Evolutionary conservation across 164 flowering plant species (phyloP), one percentile per base, ranked within the genome.

Genomic region (Vitis cinerea): DNA sequence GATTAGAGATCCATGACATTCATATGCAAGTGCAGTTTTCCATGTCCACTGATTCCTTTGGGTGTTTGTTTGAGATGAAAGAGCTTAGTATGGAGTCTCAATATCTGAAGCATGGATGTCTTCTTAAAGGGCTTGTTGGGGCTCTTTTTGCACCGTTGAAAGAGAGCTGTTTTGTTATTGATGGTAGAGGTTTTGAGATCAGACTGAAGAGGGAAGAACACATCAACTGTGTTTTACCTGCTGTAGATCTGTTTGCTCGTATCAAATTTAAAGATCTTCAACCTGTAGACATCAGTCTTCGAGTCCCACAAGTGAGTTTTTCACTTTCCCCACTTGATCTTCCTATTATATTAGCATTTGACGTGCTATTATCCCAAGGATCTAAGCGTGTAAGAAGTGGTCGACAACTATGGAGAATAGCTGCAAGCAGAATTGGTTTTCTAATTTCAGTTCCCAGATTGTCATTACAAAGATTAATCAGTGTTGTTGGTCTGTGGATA

Each of bases 401-500:
- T 66, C 78, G 81, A 77, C 83, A 83, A 60, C 78, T 95, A 11
- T 95, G 99, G 99, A 80, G 75, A 37, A 77, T 85, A 67, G 93
- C 85, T 70, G 84, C 85, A 52, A 76, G 70, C 54, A 85, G 75
- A 80, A 67, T 88, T 67, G 70, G 73, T 50, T 66, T 57, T 56
- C 59, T 83, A 73, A 67, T 63, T 70, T 74, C 79, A 37, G 70
- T 71, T 71, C 79, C 85, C 57, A 80, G 75, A 74, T 74, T 69
- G 62, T 79, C 86, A 68, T 79, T 83, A 57, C 70, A 74, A 51
- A 83, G 79, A 59, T 23, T 82, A 65, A 85, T 80, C 74, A 61
- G 63, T 74, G 16, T 67, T 77, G 83, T 79, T 50, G 51, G 78
- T 58, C 71, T 83, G 16, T 88, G 98, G 97, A 23, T 88, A 55